Evolutionary conservation across 169 alveolate genomes (phyloP), one percentile per base, ranked within the genome.

Genomic region (Eimeria necatrix): DNA sequence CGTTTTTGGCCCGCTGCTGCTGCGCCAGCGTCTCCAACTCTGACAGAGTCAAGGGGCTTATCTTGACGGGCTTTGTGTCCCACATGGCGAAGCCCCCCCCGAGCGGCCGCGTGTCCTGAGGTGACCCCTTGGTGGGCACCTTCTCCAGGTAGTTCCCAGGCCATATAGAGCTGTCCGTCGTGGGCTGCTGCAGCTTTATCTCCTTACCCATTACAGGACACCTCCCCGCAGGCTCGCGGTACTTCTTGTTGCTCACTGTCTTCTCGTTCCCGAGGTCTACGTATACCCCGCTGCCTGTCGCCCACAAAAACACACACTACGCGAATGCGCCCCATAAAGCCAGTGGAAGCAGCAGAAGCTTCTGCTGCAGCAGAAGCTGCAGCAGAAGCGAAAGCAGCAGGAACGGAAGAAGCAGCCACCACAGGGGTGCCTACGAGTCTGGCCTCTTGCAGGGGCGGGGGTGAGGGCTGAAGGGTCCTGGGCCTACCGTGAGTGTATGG

Each of bases 61-160:
- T 78, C 52, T 26, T 46, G 22, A 73, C 52, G 6, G 86, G 86
- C 32, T 70, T 52, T 3, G 90, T 81, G 10, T 81, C 90, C 90
- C 90, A 84, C 90, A 91, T 56, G 3, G 61, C 91, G 26, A 91
- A 78, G 59, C 95, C 95, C 1, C 95, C 95, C 6, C 95, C 95
- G 16, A 91, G 56, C 12, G 95, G 95, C 84, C 7, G 53, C 20
- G 81, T 78, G 80, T 91, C 95, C 22, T 91, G 95, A 14, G 61
- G 26, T 4, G 74, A 10, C 9, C 71, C 84, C 41, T 64, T 51
- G 2, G 6, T 53, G 20, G 95, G 95, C 22, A 91, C 95, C 5
- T 83, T 52, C 52, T 14, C 68, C 51, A 91, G 32, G 18, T 53
- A 91, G 64, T 91, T 51, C 41, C 53, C 22, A 0, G 95, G 95